Base-by-base conservation (phyloP, 306 rosid genomes). In the Lathyrus sativus region DNA sequence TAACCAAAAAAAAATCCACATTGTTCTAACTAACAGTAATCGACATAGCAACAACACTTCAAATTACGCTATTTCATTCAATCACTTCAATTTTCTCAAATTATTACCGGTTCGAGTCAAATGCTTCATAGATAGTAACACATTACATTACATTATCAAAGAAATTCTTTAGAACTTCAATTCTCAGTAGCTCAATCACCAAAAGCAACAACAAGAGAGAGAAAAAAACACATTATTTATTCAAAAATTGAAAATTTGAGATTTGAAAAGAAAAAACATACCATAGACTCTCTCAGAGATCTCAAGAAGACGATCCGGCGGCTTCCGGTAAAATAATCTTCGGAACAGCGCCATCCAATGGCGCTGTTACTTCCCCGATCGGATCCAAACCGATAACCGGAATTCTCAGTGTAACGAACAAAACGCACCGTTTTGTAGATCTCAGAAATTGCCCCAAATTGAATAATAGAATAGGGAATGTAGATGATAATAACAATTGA, bases 221-320 rank as follows among this genome's bases (percentile, higher is more conserved):
- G 3, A 62, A 62, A 62, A 39, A 5, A 2, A 3, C 13, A 7
- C 9, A 43, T 24, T 63, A 35, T 19, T 39, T 12, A 14, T 2
- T 10, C 3, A 74, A 15, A 4, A 56, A 3, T 15, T 15, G 33
- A 62, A 62, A 41, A 13, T 10, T 19, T 37, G 41, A 49, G 65
- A 61, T 61, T 61, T 35, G 29, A 19, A 19, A 19, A 19, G 4
- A 19, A 11, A 18, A 12, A 18, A 17, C 63, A 42, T 60, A 92
- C 98, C 96, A 61, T 90, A 92, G 35, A 92, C 96, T 73, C 98
- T 84, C 79, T 92, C 98, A 19, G 96, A 85, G 85, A 92, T 92
- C 88, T 92, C 98, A 3, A 92, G 98, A 67, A 92, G 98, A 78
- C 91, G 96, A 86, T 92, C 96, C 73, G 98, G 98, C 46, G 98